Evolutionary conservation across 129 eudicot species (phyloP).

Genomic region (Cynara cardunculus): DNA sequence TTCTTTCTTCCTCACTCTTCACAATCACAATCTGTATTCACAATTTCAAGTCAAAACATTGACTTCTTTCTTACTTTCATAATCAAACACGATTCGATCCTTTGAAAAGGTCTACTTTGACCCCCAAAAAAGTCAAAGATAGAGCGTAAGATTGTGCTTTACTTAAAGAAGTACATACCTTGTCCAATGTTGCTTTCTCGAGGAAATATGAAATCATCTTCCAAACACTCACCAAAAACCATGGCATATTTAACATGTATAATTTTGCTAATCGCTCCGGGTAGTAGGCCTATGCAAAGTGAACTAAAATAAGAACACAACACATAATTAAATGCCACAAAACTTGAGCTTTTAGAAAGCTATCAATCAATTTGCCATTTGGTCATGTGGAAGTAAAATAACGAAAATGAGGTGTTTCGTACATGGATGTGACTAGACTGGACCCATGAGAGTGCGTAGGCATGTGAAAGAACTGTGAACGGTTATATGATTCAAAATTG

Average conservation of each 20-base stretch:
- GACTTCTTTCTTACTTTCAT: not conserved
- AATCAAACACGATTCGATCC: not conserved
- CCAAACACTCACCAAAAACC: constrained; percentile 47
- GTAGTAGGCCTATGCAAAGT: constrained; percentile 33
- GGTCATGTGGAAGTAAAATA: not conserved
- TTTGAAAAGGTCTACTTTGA: not conserved
- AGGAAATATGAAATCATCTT: constrained; percentile 33
- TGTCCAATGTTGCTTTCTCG: constrained; percentile 43
- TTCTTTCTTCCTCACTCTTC: constrained; percentile 33
- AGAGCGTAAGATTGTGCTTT: not conserved
- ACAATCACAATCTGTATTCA: constrained; percentile 35
- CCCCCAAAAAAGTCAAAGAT: not conserved
- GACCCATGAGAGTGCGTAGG: too few relatives aligned
- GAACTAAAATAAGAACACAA: not conserved
- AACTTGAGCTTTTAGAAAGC: not conserved
- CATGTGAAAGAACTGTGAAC: too few relatives aligned
- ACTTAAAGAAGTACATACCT: constrained; percentile 28
- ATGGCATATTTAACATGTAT: constrained; percentile 42
- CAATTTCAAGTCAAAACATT: not conserved
- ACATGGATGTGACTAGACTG: not conserved
- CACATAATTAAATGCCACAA: not conserved
- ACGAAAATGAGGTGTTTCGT: not conserved
- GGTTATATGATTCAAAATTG: not conserved
- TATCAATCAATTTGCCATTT: not conserved
- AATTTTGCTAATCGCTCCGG: constrained; percentile 42